Evolutionary conservation across 2,329 filamentous ascomycete genomes (phyloP), one percentile per base, ranked within the genome.

Genomic region (Nemania sp.): DNA sequence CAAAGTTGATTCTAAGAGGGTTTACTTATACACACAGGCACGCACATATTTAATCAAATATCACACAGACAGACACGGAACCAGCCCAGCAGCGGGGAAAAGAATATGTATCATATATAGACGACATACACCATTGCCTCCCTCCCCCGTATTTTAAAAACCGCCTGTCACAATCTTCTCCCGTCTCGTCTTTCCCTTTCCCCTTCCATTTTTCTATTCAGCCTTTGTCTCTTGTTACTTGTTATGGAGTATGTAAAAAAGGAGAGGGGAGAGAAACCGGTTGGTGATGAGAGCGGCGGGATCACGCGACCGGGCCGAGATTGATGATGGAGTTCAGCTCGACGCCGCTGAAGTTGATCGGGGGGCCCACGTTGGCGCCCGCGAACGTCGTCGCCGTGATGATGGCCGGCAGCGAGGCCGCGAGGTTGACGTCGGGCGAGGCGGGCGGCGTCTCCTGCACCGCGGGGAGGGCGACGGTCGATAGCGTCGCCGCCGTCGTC

Each of bases 301-400:
- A 43, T 59, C 37, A 62, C 17, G 32, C 66, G 13, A 73, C 61
- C 3, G 54, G 50, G 1, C 72, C 72, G 12, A 73, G 68, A 25
- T 68, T 67, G 17, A 73, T 60, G 2, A 63, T 57, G 21, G 64
- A 73, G 51, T 55, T 68, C 18, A 73, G 59, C 48, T 66, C 51
- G 15, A 71, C 25, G 11, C 68, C 68, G 57, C 50, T 65, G 18
- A 73, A 61, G 29, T 72, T 51, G 47, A 73, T 69, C 13, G 70
- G 57, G 10, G 71, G 68, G 4, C 69, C 70, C 52, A 68, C 60
- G 52, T 70, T 71, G 1, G 62, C 69, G 37, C 69, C 71, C 10
- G 59, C 49, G 25, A 71, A 69, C 5, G 68, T 65, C 20, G 66
- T 69, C 10, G 67, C 62, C 29, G 68, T 66, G 6, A 67, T 48